Conservation (phyloP, 768 basidiomycete species). For the Amyloporia xantha region DNA sequence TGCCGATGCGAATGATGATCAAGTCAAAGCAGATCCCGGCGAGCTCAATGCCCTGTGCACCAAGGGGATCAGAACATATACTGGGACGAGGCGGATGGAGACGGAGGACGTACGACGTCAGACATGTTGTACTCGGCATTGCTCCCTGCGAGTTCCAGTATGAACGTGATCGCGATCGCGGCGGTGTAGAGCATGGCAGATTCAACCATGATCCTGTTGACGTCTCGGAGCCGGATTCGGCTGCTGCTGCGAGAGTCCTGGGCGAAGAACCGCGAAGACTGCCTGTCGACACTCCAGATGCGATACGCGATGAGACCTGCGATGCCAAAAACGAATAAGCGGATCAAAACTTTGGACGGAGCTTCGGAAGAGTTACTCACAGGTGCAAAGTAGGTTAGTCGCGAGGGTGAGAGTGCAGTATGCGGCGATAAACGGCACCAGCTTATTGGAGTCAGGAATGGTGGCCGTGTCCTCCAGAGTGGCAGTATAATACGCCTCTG, state of each 20-base stretch:
- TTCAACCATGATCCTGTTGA: background rate
- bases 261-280: background rate
- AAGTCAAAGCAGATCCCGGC: slow-evolving; percentile 3
- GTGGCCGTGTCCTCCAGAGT: background rate
- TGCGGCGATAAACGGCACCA: background rate
- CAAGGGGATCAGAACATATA: too few species aligned
- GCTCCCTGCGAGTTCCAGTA: background rate
- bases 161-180: background rate
- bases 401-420: background rate
- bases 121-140: background rate
- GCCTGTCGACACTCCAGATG: background rate
- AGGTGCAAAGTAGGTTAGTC: background rate
- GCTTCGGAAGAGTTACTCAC: background rate
- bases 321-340: background rate
- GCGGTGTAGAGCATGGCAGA: background rate
- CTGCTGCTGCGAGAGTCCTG: background rate
- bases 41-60: background rate
- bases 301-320: background rate
- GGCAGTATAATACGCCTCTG: background rate
- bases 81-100: too few species aligned
- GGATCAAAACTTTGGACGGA: background rate
- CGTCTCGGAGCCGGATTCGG: background rate
- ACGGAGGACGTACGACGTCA: background rate
- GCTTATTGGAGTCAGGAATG: background rate
- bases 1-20: slow-evolving; percentile 1